Percentiles rank a stretch among this genome's conserved stretches.
Evolutionary conservation across 257 asterid species (phyloP).

Genomic region (Scutellaria barbata): DNA sequence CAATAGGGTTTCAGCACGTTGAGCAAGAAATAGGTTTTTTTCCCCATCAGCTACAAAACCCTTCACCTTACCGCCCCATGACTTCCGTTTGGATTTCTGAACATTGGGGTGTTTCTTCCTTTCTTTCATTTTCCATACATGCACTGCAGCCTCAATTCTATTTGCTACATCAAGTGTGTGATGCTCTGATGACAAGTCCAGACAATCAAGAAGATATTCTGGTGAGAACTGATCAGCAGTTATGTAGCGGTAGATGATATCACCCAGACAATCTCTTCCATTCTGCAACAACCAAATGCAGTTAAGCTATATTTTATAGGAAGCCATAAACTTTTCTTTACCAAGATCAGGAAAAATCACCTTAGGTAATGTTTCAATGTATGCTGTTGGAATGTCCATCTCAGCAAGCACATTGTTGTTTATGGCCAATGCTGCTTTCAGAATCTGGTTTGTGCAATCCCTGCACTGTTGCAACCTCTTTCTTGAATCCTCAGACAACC

Average conservation of each 20-base stretch:
- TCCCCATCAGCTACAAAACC: slow-evolving; percentile 75
- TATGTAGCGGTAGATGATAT: slow-evolving; percentile 76
- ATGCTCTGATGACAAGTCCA: slow-evolving; percentile 92
- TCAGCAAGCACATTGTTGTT: slow-evolving; percentile 86
- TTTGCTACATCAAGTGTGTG: slow-evolving; percentile 82
- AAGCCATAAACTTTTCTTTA: neutral
- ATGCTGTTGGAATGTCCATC: slow-evolving; percentile 91
- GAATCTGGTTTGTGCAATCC: slow-evolving; percentile 94
- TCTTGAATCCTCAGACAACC: slow-evolving; percentile 78
- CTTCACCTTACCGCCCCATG: slow-evolving; percentile 93
- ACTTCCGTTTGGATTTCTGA: slow-evolving; percentile 58
- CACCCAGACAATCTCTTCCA: slow-evolving; percentile 88
- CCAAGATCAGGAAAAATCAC: slow-evolving; percentile 41
- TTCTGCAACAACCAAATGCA: slow-evolving; percentile 49
- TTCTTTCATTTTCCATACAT: slow-evolving; percentile 83
- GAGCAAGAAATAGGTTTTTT: slow-evolving; percentile 64
- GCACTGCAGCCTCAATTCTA: slow-evolving; percentile 88
- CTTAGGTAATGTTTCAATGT: slow-evolving; percentile 89
- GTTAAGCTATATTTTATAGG: neutral
- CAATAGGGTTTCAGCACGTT: slow-evolving; percentile 81
- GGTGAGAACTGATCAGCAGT: slow-evolving; percentile 92
- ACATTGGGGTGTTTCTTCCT: slow-evolving; percentile 60
- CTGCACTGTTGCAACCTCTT: slow-evolving; percentile 92
- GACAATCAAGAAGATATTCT: slow-evolving; percentile 82
- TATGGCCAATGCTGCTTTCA: slow-evolving; percentile 96